Evolutionary conservation across 2,329 filamentous ascomycete genomes (phyloP).

Genomic region (Sarocladiaceae sp.): DNA sequence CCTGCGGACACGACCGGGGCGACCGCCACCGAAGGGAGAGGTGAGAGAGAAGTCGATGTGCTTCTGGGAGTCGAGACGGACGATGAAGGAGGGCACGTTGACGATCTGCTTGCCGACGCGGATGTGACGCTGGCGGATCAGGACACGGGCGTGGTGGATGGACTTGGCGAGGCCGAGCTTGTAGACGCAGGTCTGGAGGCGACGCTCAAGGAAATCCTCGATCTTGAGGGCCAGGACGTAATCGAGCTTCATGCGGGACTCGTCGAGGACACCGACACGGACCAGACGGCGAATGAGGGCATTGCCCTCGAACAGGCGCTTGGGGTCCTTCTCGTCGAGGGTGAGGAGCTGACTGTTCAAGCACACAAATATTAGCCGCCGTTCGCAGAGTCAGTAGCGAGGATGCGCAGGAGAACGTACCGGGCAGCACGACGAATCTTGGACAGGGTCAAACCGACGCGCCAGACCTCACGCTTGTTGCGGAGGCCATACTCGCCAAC

Average conservation of each 20-base stretch:
- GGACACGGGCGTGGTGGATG: conserved; percentile 99
- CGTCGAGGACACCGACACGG: conserved; percentile 98
- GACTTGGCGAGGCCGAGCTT: conserved; percentile 99
- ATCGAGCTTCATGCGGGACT: conserved; percentile 99
- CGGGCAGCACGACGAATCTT: conserved; percentile 99
- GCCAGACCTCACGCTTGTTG: conserved; percentile 99
- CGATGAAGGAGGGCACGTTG: conserved; percentile 99
- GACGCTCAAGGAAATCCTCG: conserved; percentile 99
- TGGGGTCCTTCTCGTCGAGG: conserved; percentile 99
- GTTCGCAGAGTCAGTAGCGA: not conserved
- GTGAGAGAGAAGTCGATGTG: conserved; percentile 99
- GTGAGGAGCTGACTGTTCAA: conserved; percentile 88
- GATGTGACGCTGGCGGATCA: conserved; percentile 99
- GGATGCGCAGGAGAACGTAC: conserved; percentile 42
- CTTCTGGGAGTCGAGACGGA: conserved; percentile 99
- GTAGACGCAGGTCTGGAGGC: conserved; percentile 99
- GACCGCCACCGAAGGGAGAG: conserved; percentile 96
- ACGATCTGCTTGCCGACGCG: conserved; percentile 99
- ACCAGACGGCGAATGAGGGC: conserved; percentile 99
- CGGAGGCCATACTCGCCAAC: conserved; percentile 99
- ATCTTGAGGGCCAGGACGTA: conserved; percentile 99
- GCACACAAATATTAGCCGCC: conserved; percentile 14
- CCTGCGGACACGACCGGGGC: conserved; percentile 94
- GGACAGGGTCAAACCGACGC: conserved; percentile 97
- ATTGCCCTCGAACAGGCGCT: conserved; percentile 99